Percentiles rank a stretch among this genome's conserved stretches.
Conservation (phyloP, 257 asterid species). For the Knoxia roxburghii region DNA sequence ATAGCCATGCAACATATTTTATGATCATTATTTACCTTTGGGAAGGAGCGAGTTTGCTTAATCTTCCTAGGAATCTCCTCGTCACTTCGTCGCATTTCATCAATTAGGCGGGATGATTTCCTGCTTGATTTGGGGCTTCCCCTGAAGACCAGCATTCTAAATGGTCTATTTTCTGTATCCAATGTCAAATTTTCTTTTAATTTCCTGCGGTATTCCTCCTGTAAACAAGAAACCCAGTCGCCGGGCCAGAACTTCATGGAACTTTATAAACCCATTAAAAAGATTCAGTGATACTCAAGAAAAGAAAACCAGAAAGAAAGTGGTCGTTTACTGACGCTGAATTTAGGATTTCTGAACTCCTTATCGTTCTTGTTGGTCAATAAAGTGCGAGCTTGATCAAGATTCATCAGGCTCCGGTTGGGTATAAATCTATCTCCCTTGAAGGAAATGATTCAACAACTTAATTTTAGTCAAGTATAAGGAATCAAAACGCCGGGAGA, state of each 20-base stretch:
- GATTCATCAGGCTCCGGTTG: slow-evolving; percentile 81
- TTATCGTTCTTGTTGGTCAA: slow-evolving; percentile 36
- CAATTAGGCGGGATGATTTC: slow-evolving; percentile 34
- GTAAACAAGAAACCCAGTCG: slow-evolving; percentile 4
- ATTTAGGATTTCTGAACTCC: slow-evolving; percentile 25
- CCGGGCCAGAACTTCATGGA: background rate
- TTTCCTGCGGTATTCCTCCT: slow-evolving; percentile 43
- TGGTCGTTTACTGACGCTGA: slow-evolving; percentile 27
- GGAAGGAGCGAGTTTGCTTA: slow-evolving; percentile 42
- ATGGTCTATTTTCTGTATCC: slow-evolving; percentile 68
- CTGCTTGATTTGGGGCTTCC: slow-evolving; percentile 76
- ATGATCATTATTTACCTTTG: slow-evolving; percentile 56
- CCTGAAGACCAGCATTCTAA: slow-evolving; percentile 78
- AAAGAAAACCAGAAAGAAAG: background rate
- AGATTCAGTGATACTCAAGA: background rate
- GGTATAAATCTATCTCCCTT: slow-evolving; percentile 91
- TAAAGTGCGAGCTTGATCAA: slow-evolving; percentile 60
- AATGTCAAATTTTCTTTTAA: slow-evolving; percentile 47
- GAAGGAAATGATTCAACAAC: slow-evolving; percentile 9
- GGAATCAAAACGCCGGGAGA: background rate
- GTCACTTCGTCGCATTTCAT: slow-evolving; percentile 51
- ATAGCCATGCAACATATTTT: background rate
- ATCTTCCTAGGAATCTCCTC: slow-evolving; percentile 15
- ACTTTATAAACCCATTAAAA: background rate
- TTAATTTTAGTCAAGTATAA: background rate